Evolutionary conservation across 1,284 basidiomycete genomes (phyloP).

Genomic region (Kalmanozyma brasiliensis): DNA sequence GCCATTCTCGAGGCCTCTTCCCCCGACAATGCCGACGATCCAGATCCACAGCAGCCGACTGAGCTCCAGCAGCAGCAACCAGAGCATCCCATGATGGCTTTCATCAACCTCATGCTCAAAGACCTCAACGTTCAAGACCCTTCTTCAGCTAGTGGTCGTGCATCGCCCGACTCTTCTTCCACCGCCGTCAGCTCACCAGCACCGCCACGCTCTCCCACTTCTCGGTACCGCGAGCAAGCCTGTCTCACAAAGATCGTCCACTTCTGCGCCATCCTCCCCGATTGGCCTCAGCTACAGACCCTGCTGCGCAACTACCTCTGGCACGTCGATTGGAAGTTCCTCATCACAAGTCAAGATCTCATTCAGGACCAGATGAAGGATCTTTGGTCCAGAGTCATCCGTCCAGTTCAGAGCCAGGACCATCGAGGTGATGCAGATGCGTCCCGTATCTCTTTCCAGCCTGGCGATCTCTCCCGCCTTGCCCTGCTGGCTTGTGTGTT

Average conservation of each 20-base stretch:
- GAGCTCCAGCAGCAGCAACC: slow-evolving; percentile 4
- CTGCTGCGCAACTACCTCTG: slow-evolving; percentile 35
- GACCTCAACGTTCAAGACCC: slow-evolving; percentile 34
- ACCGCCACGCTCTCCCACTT: not conserved
- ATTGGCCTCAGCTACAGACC: slow-evolving; percentile 21
- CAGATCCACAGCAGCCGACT: slow-evolving; percentile 23
- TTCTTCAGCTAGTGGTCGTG: slow-evolving; percentile 7
- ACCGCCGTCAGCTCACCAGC: slow-evolving; percentile 4
- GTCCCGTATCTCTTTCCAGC: slow-evolving; percentile 10
- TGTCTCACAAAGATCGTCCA: slow-evolving; percentile 24
- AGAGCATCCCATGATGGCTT: slow-evolving; percentile 45
- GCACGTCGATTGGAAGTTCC: slow-evolving; percentile 51
- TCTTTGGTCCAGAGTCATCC: slow-evolving; percentile 28
- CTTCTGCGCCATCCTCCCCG: slow-evolving; percentile 36
- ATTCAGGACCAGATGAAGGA: slow-evolving; percentile 33
- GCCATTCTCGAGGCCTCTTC: slow-evolving; percentile 25
- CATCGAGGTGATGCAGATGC: not conserved
- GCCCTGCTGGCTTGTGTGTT: slow-evolving; percentile 37
- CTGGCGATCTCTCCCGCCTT: slow-evolving; percentile 37
- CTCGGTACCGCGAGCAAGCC: slow-evolving; percentile 19
- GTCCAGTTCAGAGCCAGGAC: slow-evolving; percentile 19
- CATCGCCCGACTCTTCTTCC: slow-evolving; percentile 21
- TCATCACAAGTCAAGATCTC: slow-evolving; percentile 38
- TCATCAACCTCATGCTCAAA: slow-evolving; percentile 51
- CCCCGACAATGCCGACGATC: slow-evolving; percentile 14